Evolutionary conservation across 352 stramenopile genomes (phyloP).

Genomic region (Phytophthora pinifolia): DNA sequence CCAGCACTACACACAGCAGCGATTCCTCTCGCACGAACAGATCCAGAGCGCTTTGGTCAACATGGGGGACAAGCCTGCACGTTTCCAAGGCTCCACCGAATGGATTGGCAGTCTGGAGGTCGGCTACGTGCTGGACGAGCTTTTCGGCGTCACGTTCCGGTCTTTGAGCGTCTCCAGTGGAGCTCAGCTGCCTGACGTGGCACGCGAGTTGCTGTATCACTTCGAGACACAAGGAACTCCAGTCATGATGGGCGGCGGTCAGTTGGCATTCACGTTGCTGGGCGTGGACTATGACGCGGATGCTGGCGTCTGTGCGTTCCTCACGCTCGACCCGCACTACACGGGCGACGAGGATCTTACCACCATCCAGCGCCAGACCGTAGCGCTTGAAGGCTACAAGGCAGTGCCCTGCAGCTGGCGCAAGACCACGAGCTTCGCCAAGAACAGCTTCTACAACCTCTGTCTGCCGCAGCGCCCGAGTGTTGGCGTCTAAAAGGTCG

Average conservation of each 20-base stretch:
- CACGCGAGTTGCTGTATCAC: conserved; percentile 69
- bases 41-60: conserved; percentile 79
- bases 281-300: conserved; percentile 72
- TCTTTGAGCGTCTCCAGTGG: conserved; percentile 66
- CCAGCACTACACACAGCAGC: conserved; percentile 58
- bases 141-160: conserved; percentile 73
- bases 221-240: conserved; percentile 79
- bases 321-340: conserved; percentile 88
- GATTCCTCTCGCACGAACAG: conserved; percentile 53
- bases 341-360: conserved; percentile 61
- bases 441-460: conserved; percentile 76
- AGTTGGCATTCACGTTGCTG: conserved; percentile 81
- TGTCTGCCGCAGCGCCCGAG: conserved; percentile 68
- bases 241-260: conserved; percentile 86
- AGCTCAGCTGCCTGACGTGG: conserved; percentile 53
- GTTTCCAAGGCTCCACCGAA: conserved; percentile 66
- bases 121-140: conserved; percentile 77
- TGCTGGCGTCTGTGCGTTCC: conserved; percentile 63
- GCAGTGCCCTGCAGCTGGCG: conserved; percentile 69
- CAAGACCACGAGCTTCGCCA: conserved; percentile 53
- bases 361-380: conserved; percentile 62
- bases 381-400: conserved; percentile 76
- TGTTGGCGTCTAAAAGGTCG: conserved; percentile 20
- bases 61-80: conserved; percentile 78
- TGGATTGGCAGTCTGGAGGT: conserved; percentile 90